Conservation (phyloP, 305 asterid genomes). For the Withania somnifera region DNA sequence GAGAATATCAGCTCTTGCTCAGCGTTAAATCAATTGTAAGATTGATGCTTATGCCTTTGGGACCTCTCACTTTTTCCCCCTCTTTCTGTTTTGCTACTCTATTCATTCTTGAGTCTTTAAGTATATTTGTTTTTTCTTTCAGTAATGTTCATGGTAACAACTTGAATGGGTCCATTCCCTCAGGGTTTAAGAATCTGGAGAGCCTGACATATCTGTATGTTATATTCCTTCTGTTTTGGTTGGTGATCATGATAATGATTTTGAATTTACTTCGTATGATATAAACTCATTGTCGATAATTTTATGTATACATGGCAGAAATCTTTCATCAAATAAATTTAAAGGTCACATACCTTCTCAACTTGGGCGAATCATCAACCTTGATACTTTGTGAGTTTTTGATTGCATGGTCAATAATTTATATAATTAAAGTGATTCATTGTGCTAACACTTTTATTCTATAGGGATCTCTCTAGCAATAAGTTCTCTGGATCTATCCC, state of each 20-base stretch:
- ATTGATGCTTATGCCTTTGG: neutral
- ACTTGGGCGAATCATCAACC: conserved; percentile 83
- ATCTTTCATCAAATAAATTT: conserved; percentile 74
- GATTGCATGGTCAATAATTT: neutral
- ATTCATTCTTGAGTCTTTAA: neutral
- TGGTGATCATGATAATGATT: neutral
- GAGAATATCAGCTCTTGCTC: conserved; percentile 91
- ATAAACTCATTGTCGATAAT: neutral
- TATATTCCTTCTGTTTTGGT: neutral
- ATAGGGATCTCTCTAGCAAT: conserved; percentile 87
- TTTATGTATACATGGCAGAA: conserved; percentile 31
- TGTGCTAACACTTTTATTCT: conserved; percentile 8
- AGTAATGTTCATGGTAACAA: conserved; percentile 89
- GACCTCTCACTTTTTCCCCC: neutral
- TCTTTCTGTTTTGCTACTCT: neutral
- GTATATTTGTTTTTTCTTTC: neutral
- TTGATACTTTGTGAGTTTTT: conserved; percentile 74
- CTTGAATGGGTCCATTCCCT: conserved; percentile 79
- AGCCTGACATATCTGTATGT: conserved; percentile 92
- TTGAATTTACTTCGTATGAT: neutral
- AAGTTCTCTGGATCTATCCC: conserved; percentile 72
- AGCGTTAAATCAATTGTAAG: conserved; percentile 88
- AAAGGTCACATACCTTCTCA: conserved; percentile 61
- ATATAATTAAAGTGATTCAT: neutral
- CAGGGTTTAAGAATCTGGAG: conserved; percentile 68